These are phyloP conservation scores for Gossypium davidsonii DNA, from an alignment of 441 rosid genomes.

Conservation along the genomic window DNA sequence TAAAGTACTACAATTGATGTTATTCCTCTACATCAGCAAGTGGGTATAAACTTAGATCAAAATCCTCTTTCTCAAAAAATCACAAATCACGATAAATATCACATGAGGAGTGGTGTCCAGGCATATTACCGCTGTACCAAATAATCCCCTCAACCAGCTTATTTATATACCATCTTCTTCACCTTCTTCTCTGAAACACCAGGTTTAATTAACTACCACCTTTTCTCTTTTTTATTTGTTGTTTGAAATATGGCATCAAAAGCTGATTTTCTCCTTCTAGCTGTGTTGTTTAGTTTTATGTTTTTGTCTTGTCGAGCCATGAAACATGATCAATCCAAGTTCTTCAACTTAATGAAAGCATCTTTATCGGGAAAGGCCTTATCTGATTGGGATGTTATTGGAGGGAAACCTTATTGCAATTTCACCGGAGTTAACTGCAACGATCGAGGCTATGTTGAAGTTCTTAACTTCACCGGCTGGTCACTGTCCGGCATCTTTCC, in stretches of 20 bases:
- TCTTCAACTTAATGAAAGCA: constrained; percentile 55
- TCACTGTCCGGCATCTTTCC: constrained; percentile 65
- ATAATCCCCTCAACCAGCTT: constrained; percentile 33
- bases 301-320: constrained; percentile 20
- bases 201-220: constrained; percentile 4
- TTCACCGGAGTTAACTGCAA: constrained; percentile 70
- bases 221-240: constrained; percentile 9
- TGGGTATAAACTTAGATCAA: constrained; percentile 49
- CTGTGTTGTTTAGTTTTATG: constrained; percentile 21
- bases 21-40: constrained; percentile 34
- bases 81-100: background rate
- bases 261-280: constrained; percentile 18
- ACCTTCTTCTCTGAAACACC: constrained; percentile 41
- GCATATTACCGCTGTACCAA: constrained; percentile 22
- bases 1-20: constrained; percentile 23
- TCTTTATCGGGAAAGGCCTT: constrained; percentile 55
- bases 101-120: background rate
- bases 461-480: constrained; percentile 54
- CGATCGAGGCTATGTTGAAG: constrained; percentile 43
- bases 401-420: constrained; percentile 44
- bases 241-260: constrained; percentile 29
- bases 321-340: constrained; percentile 38
- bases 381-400: constrained; percentile 51
- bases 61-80: constrained; percentile 42
- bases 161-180: constrained; percentile 38